Evolutionary conservation across 441 rosid genomes (phyloP).

Genomic region (Populus tomentosa): DNA sequence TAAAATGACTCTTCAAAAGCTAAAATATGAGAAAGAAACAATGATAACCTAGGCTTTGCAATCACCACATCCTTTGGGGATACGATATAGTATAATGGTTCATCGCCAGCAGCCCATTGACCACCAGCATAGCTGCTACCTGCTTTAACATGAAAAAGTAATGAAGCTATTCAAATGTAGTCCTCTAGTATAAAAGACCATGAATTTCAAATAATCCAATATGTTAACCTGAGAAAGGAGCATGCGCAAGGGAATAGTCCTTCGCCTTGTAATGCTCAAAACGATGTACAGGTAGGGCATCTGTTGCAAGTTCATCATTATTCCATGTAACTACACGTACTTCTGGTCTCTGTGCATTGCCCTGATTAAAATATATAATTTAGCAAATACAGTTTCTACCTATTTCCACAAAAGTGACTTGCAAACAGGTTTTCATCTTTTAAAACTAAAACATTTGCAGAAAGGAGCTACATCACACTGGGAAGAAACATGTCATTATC

Average conservation of each 20-base stretch:
- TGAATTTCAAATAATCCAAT: constrained; percentile 20
- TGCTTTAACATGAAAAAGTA: constrained; percentile 31
- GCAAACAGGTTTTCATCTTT: constrained; percentile 6
- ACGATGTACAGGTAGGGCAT: constrained; percentile 95
- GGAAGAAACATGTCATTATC: constrained; percentile 1
- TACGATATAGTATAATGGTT: constrained; percentile 86
- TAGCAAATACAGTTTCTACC: not conserved
- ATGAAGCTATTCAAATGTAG: constrained; percentile 21
- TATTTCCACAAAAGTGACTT: not conserved
- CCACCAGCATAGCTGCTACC: constrained; percentile 99
- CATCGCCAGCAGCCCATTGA: constrained; percentile 99
- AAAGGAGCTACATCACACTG: not conserved
- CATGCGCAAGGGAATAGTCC: constrained; percentile 95
- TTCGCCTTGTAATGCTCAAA: constrained; percentile 98
- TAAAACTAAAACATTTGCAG: not conserved
- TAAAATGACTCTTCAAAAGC: not conserved
- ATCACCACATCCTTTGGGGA: constrained; percentile 99
- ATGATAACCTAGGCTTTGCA: constrained; percentile 91
- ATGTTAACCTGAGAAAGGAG: constrained; percentile 89
- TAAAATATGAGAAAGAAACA: constrained; percentile 12
- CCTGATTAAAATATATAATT: constrained; percentile 46
- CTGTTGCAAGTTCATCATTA: constrained; percentile 94
- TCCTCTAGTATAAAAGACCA: constrained; percentile 19
- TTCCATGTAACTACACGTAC: constrained; percentile 89
- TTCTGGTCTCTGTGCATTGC: constrained; percentile 97